Conservation (phyloP, 2,329 filamentous ascomycete genomes). For the Ophiostoma sp. region DNA sequence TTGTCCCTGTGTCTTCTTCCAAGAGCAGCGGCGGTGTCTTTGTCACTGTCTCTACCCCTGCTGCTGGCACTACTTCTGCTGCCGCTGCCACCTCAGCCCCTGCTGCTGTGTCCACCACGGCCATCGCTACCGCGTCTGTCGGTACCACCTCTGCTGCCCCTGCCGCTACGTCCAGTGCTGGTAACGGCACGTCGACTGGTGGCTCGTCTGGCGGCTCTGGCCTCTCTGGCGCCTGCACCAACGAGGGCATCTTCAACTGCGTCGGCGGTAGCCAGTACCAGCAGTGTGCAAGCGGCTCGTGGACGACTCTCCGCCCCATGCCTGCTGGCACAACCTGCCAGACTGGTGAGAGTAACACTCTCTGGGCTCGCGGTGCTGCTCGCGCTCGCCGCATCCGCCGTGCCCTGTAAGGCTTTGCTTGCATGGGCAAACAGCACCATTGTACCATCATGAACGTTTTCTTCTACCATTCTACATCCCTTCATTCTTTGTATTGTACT, state of each 20-base stretch:
- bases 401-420: background rate
- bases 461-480: background rate
- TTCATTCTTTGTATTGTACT: background rate
- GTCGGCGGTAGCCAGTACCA: slow-evolving; percentile 43
- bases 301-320: slow-evolving; percentile 40
- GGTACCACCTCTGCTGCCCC: slow-evolving; percentile 23
- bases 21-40: slow-evolving; percentile 35
- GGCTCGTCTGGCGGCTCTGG: slow-evolving; percentile 33
- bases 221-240: slow-evolving; percentile 38
- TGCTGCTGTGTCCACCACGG: slow-evolving; percentile 38
- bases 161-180: slow-evolving; percentile 8
- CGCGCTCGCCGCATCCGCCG: slow-evolving; percentile 20
- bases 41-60: slow-evolving; percentile 32
- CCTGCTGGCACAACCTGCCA: slow-evolving; percentile 44
- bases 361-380: slow-evolving; percentile 26
- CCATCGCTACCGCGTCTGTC: background rate
- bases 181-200: slow-evolving; percentile 15
- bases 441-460: background rate
- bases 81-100: background rate
- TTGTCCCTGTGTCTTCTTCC: background rate
- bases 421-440: background rate
- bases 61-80: background rate
- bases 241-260: slow-evolving; percentile 49
- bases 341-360: slow-evolving; percentile 32
- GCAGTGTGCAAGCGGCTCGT: slow-evolving; percentile 46